Base-by-base conservation (phyloP, 306 rosid genomes). In the Prunus mume region DNA sequence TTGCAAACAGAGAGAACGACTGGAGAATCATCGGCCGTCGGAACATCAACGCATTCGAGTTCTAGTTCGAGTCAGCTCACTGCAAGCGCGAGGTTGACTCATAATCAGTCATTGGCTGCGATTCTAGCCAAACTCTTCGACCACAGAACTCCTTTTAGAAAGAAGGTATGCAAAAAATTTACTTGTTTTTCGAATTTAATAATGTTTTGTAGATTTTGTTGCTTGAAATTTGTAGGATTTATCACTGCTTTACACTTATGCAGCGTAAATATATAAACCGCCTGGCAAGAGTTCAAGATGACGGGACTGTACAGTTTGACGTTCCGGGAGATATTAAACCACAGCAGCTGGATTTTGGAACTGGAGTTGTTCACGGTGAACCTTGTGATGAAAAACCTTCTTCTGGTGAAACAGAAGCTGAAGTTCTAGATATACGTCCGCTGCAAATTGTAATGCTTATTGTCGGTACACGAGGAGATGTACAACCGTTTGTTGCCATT, bases 381-480 rank as follows among this genome's bases (percentile, higher is more conserved):
- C 70, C 34, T 52, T 69, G 6, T 32, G 82, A 68, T 50, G 85
- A 66, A 43, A 88, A 81, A 75, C 56, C 54, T 55, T 51, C 27
- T 10, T 3, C 1, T 2, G 83, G 82, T n/a, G 65, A 73, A 60
- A n/a, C 79, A 12, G 82, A 67, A 9, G 3, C 47, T 2, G 77
- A 73, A 69, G 76, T 12, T 71, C 80, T 77, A 64, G 76, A 83
- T 77, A 69, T 88, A 76, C 90, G 51, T 50, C 96, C 91, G 1
- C 78, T 85, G 81, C 92, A 92, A 83, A 90, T 95, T 86, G 97
- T 85, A 67, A 92, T 95, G 92, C 96, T 95, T 81, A 90, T 95
- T 81, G 98, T 92, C 41, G 98, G 97, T 38, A 95, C 97, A 52
- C 84, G 88, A 69, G 97, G 98, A 82, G 98, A 95, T 83, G 97